Percentiles rank a stretch among this genome's conserved stretches.
phyloP scores from a whole-genome alignment of 108 stramenopile species.

The Conticribra guillardii region DNA sequence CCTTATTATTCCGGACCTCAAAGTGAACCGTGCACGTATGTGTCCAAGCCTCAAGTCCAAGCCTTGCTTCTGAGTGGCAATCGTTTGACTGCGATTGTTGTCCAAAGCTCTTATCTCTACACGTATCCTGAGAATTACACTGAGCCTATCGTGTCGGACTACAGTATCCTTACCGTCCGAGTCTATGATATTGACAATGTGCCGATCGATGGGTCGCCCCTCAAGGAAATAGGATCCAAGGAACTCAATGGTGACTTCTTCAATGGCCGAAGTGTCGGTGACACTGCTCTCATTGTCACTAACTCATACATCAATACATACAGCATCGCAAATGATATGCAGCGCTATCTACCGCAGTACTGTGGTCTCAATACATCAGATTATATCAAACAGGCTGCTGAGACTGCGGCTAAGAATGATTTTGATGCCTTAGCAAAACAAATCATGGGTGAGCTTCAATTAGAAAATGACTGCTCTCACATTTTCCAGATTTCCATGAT shows the following conservation, averaged over 20 bases:
- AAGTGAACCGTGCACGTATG: constrained; percentile 8
- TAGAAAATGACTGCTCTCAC: constrained; percentile 22
- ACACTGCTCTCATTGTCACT: constrained; percentile 14
- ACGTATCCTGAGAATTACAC: constrained; percentile 1
- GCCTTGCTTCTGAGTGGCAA: constrained; percentile 17
- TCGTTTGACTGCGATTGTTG: constrained; percentile 32
- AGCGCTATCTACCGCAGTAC: constrained; percentile 22
- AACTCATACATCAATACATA: constrained; percentile 24
- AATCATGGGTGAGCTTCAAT: constrained; percentile 26
- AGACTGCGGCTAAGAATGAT: constrained; percentile 14
- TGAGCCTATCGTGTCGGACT: constrained; percentile 15
- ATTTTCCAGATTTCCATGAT: constrained; percentile 26
- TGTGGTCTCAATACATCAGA: constrained; percentile 26
- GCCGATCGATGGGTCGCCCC: constrained; percentile 21
- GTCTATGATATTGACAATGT: constrained; percentile 29
- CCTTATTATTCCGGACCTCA: not conserved
- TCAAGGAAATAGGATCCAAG: constrained; percentile 24
- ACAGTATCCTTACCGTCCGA: constrained; percentile 2
- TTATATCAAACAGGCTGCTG: constrained; percentile 21
- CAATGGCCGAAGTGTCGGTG: constrained; percentile 19
- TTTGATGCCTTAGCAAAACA: constrained; percentile 19
- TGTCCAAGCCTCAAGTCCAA: constrained; percentile 20
- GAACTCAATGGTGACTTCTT: constrained; percentile 21
- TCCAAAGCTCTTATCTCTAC: not conserved
- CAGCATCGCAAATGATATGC: constrained; percentile 9